A percentile compares a stretch with the other conserved stretches of the same genome.
phyloP scores from a whole-genome alignment of 2,329 filamentous ascomycete species.

The Fusarium illudens region DNA sequence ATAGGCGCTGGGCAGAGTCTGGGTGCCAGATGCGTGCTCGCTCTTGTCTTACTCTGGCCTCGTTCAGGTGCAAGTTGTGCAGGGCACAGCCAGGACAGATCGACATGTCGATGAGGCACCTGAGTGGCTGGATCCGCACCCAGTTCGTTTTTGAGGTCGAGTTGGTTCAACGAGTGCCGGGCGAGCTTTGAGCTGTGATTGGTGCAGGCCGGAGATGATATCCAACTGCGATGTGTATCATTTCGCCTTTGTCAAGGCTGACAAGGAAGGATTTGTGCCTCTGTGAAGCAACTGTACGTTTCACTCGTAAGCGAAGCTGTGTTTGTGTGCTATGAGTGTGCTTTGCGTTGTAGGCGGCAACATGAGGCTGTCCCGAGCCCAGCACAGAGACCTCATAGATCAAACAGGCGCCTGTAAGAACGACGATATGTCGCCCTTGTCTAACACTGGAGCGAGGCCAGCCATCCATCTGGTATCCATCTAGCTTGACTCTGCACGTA shows the following conservation, averaged over 20 bases:
- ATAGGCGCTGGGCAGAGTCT: conserved; percentile 34
- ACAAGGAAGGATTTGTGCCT: conserved; percentile 24
- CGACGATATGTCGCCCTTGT: conserved; percentile 14
- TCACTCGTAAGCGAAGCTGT: conserved; percentile 19
- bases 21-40: conserved; percentile 27
- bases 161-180: background rate
- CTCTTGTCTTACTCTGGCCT: conserved; percentile 27
- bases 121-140: conserved; percentile 25
- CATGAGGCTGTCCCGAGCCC: conserved; percentile 10
- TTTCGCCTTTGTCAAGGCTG: conserved; percentile 28
- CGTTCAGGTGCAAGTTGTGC: conserved; percentile 40
- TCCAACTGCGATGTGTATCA: conserved; percentile 20
- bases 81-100: conserved; percentile 36
- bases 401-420: conserved; percentile 3
- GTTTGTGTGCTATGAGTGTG: background rate
- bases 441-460: conserved; percentile 31
- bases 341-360: conserved; percentile 1
- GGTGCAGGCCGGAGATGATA: conserved; percentile 17
- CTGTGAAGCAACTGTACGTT: conserved; percentile 21
- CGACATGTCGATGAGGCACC: conserved; percentile 30
- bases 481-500: conserved; percentile 28
- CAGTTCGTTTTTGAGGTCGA: background rate
- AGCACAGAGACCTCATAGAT: background rate
- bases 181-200: conserved; percentile 31
- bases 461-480: conserved; percentile 32